Evolutionary conservation across 768 basidiomycete genomes (phyloP).

Genomic region (Mycena belliarum): DNA sequence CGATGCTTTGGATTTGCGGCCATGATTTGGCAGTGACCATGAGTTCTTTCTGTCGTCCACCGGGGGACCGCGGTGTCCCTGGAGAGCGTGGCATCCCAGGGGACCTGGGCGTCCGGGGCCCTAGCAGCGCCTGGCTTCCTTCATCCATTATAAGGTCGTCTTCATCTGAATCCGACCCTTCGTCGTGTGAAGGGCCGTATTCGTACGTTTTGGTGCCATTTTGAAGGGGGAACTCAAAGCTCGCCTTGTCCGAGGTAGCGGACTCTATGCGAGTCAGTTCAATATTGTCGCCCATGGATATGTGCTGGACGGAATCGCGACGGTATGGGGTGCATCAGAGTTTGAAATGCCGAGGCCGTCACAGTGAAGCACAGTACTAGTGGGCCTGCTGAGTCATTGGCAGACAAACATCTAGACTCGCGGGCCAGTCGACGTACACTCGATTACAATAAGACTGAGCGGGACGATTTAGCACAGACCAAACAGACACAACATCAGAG

Average conservation of each 20-base stretch:
- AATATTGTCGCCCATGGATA: slow-evolving; percentile 10
- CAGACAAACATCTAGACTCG: too few species aligned
- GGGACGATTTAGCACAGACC: too few species aligned
- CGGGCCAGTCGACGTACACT: too few species aligned
- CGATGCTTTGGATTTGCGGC: slow-evolving; percentile 61
- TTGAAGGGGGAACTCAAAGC: background rate
- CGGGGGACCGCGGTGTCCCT: slow-evolving; percentile 23
- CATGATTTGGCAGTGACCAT: slow-evolving; percentile 36
- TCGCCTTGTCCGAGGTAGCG: background rate
- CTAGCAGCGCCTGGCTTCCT: slow-evolving; percentile 49
- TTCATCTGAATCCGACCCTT: slow-evolving; percentile 38
- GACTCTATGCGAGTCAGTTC: slow-evolving; percentile 13
- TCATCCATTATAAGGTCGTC: slow-evolving; percentile 36
- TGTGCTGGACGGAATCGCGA: background rate
- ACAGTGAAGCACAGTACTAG: too few species aligned
- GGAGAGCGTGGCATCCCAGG: too few species aligned
- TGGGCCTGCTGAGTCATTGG: too few species aligned
- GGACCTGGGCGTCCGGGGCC: too few species aligned
- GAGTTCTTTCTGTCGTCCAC: slow-evolving; percentile 24
- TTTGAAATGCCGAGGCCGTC: background rate
- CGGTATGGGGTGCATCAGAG: background rate
- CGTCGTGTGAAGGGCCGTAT: slow-evolving; percentile 27
- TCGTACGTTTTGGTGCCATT: slow-evolving; percentile 12
- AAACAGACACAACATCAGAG: too few species aligned
- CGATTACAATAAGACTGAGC: too few species aligned